Evolutionary conservation across 140 eudicot genomes (phyloP).

Genomic region (Senecio squalidus): DNA sequence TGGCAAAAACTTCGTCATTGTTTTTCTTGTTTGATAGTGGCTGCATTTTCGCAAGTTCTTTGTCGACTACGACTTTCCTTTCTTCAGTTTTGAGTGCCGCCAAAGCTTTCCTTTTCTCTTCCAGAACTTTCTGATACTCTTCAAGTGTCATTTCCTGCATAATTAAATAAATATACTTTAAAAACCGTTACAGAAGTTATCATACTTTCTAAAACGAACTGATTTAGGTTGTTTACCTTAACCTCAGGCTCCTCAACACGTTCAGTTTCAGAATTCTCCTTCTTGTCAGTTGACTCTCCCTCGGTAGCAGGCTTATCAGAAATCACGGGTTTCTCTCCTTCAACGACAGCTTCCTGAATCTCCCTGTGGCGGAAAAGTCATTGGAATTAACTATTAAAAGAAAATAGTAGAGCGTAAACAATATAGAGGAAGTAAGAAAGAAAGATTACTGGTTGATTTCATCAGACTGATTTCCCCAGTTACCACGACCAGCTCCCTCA

Average conservation of each 20-base stretch:
- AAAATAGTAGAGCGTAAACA: not conserved
- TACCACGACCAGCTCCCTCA: constrained; percentile 89
- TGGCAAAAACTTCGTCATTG: constrained; percentile 59
- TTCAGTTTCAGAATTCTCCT: constrained; percentile 54
- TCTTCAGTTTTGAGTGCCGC: constrained; percentile 67
- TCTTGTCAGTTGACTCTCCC: constrained; percentile 56
- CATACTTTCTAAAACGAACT: too few relatives aligned
- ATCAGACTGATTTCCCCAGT: constrained; percentile 85
- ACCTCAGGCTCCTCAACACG: constrained; percentile 75
- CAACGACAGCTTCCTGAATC: constrained; percentile 50
- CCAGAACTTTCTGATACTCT: constrained; percentile 69
- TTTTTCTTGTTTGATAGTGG: constrained; percentile 79
- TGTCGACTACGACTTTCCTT: constrained; percentile 76
- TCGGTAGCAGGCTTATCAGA: constrained; percentile 55
- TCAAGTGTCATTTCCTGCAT: constrained; percentile 90
- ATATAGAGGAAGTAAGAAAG: not conserved
- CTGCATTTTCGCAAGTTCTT: constrained; percentile 78
- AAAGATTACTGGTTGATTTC: constrained; percentile 53
- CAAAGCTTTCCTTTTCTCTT: constrained; percentile 73
- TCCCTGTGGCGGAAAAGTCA: constrained; percentile 35
- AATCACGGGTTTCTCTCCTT: constrained; percentile 53
- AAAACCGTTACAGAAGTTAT: too few relatives aligned
- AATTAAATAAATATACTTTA: not conserved
- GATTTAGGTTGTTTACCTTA: too few relatives aligned
- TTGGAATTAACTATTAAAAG: not conserved